These are phyloP conservation scores for Schwanniomyces pseudopolymorphus DNA, from an alignment of 805 yeast genomes.

Conservation along the genomic window DNA sequence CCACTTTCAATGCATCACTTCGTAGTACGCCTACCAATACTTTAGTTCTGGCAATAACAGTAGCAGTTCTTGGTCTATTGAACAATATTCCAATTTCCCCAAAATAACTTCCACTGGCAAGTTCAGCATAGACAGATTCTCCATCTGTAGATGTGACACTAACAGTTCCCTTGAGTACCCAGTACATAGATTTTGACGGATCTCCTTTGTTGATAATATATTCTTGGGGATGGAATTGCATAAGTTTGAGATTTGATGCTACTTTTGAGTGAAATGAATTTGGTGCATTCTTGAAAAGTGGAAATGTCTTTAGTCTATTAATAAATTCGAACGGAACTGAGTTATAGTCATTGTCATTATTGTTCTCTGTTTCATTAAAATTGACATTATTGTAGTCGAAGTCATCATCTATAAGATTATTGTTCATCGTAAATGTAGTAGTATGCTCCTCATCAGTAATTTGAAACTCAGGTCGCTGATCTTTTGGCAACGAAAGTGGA, in stretches of 20 bases:
- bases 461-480: background rate
- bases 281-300: slow-evolving; percentile 69
- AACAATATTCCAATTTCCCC: slow-evolving; percentile 80
- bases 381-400: slow-evolving; percentile 9
- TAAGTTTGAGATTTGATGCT: slow-evolving; percentile 54
- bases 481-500: slow-evolving; percentile 17
- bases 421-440: background rate
- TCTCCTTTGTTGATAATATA: slow-evolving; percentile 71
- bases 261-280: slow-evolving; percentile 59
- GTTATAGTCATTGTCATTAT: slow-evolving; percentile 13
- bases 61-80: slow-evolving; percentile 76
- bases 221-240: slow-evolving; percentile 67
- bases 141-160: slow-evolving; percentile 79
- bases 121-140: slow-evolving; percentile 69
- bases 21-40: slow-evolving; percentile 70
- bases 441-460: background rate
- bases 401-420: slow-evolving; percentile 6
- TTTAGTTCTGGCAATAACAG: slow-evolving; percentile 67
- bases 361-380: slow-evolving; percentile 9
- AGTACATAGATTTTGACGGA: slow-evolving; percentile 73
- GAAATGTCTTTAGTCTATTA: slow-evolving; percentile 51
- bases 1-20: slow-evolving; percentile 57
- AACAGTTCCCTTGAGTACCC: slow-evolving; percentile 75
- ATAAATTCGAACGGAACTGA: slow-evolving; percentile 55
- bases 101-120: slow-evolving; percentile 67